Evolutionary conservation across 495 filamentous ascomycete species (phyloP), one percentile per base, ranked within the genome.

Genomic region (Neurospora tetrasperma): DNA sequence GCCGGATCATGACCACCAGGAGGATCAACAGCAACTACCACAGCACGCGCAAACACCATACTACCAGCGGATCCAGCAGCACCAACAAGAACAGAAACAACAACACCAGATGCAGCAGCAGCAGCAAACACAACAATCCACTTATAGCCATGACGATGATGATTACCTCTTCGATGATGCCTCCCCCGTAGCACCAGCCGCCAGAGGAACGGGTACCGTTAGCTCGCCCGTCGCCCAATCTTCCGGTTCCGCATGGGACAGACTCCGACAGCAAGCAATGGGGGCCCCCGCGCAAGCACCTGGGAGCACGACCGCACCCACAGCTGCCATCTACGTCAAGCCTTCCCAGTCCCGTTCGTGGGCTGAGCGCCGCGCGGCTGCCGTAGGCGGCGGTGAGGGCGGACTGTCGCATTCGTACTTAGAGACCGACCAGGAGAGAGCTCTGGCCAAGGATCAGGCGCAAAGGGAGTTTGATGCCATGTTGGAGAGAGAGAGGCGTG

Each of bases 401-500:
- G 40, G 69, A 16, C 79, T 83, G 35, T 75, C 76, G 2, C 84
- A 83, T 59, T 72, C 80, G 16, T 84, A 82, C 59, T 75, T 78
- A 1, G 42, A 73, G 42, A 42, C 73, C 18, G 83, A 84, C 6
- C 77, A 80, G 68, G 78, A 84, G 41, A 82, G 74, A 68, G 78
- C 77, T 11, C 77, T 78, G 44, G 83, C 81, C 54, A 83, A 78
- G 73, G 79, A 82, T 35, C 79, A 83, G 69, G 84, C 83, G 14
- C 84, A 86, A 71, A 82, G 77, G 71, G 82, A 86, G 59, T 86
- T 86, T 72, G 84, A 86, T 54, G 83, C 80, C 35, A 79, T 86
- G 77, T 71, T 83, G 72, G 70, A 81, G 74, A 54, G 80, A 69
- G 76, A 87, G 75, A 73, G 82, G 74, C 59, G 79, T 72, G 68